These are phyloP conservation scores for Guillardia theta DNA, from an alignment of 78 protist species.

Conservation along the genomic window DNA sequence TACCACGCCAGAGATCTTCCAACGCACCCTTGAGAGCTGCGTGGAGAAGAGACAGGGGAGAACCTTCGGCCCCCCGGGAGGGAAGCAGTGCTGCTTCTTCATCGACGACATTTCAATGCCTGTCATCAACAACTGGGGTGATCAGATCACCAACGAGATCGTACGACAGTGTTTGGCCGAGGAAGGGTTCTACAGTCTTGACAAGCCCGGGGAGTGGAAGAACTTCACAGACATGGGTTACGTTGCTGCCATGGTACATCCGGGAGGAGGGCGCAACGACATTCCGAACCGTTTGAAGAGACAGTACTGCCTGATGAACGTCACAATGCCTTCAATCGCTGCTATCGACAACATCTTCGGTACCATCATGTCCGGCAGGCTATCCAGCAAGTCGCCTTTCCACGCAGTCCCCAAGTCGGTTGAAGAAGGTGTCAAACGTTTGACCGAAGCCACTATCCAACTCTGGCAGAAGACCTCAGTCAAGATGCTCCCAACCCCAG, in stretches of 20 bases:
- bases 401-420: not conserved
- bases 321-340: constrained; percentile 71
- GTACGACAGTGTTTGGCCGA: constrained; percentile 76
- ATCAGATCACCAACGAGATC: constrained; percentile 77
- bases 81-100: constrained; percentile 58
- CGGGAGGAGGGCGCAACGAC: constrained; percentile 90
- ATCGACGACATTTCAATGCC: constrained; percentile 88
- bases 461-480: constrained; percentile 65
- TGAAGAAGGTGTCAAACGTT: not conserved
- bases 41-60: constrained; percentile 80
- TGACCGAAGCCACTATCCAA: constrained; percentile 60
- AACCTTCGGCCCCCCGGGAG: constrained; percentile 80
- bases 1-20: constrained; percentile 74
- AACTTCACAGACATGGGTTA: constrained; percentile 56
- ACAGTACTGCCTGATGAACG: constrained; percentile 73
- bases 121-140: constrained; percentile 1
- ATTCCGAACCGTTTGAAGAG: constrained; percentile 85
- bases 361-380: not conserved
- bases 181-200: constrained; percentile 60
- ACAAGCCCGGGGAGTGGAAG: constrained; percentile 80
- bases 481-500: constrained; percentile 87
- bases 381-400: not conserved
- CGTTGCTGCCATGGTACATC: constrained; percentile 79
- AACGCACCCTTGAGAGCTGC: constrained; percentile 60
- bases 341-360: constrained; percentile 71